Evolutionary conservation across 2,329 filamentous ascomycete species (phyloP), one percentile per base, ranked within the genome.

Genomic region (Colletotrichum tanaceti): DNA sequence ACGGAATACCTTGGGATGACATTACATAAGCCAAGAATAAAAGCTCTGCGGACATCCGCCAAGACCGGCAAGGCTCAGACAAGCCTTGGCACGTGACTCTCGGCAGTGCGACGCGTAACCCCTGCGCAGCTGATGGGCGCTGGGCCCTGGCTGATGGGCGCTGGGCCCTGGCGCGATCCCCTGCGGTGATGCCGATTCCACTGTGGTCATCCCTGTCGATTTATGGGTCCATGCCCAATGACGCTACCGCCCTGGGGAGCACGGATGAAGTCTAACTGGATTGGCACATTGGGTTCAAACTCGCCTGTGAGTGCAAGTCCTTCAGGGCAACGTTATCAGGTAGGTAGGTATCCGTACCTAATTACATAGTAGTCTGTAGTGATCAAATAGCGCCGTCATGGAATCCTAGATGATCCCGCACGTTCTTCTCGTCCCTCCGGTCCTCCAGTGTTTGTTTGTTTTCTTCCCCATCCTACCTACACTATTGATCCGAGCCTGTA

Each of bases 31-130:
- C 54, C 49, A 41, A 58, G 46, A 20, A 9, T 7, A 16, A 16
- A 35, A 13, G n/a, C 28, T 9, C 11, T 11, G 60, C 41, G 59
- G 28, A 6, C 11, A n/a, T 2, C 20, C 9, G 52, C 64, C 59
- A 47, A 64, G 59, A 35, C 52, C 5, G 11, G 24, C 16, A 39
- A 18, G 32, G 16, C 39, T 39, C 24, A 46, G 38, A 52, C 62
- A 47, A 47, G 66, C 18, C 62, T 65, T 69, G 62, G 62, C 66
- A 66, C 66, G 66, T 69, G 66, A 69, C 57, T 50, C 20, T 65
- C 55, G 54, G 62, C 55, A 60, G 38, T 55, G 50, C n/a, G 63
- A 69, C 62, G 66, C 66, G 66, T 69, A 66, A 53, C 55, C 49
- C 59, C 59, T 62, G 11, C 20, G 9, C 52, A 41, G 50, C 47